A percentile compares a stretch with the other conserved stretches of the same genome.
phyloP scores from a whole-genome alignment of 2,329 filamentous ascomycete genomes.

The Coniochaeta ligniaria region DNA sequence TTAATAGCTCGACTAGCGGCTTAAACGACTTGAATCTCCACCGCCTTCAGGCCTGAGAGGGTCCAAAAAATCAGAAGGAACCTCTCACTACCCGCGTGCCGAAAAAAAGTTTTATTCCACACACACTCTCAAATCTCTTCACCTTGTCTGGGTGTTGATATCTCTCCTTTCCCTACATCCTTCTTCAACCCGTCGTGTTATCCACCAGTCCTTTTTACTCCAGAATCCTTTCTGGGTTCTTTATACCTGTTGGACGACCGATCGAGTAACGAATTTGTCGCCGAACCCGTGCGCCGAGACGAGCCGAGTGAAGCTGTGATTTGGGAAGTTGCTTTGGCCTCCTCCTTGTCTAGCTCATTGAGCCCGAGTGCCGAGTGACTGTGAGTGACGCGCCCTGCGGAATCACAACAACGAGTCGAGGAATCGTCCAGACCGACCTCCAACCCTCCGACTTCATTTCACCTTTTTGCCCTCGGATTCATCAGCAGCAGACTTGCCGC shows the following conservation, averaged over 20 bases:
- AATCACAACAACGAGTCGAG: not conserved
- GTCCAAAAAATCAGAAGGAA: conserved; percentile 4
- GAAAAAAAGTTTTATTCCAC: conserved; percentile 17
- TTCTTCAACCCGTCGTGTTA: not conserved
- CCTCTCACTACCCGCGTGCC: not conserved
- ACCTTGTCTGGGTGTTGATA: not conserved
- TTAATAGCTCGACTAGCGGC: not conserved
- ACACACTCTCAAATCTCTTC: conserved; percentile 11
- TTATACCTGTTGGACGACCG: not conserved
- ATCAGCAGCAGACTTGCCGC: not conserved
- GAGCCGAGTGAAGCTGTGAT: not conserved
- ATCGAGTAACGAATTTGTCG: not conserved
- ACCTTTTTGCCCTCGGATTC: not conserved
- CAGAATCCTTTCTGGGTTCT: not conserved
- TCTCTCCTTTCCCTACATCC: conserved; percentile 4
- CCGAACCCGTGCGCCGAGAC: not conserved
- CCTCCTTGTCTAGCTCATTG: not conserved
- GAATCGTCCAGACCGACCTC: not conserved
- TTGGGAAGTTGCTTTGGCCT: not conserved
- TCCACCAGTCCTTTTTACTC: conserved; percentile 1
- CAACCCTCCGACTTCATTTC: not conserved
- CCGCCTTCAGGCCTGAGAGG: not conserved
- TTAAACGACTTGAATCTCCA: conserved; percentile 2
- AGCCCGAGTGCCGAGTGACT: not conserved
- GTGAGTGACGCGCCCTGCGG: not conserved